phyloP scores from a whole-genome alignment of 2,329 filamentous ascomycete species.

The Penicillium sp. region DNA sequence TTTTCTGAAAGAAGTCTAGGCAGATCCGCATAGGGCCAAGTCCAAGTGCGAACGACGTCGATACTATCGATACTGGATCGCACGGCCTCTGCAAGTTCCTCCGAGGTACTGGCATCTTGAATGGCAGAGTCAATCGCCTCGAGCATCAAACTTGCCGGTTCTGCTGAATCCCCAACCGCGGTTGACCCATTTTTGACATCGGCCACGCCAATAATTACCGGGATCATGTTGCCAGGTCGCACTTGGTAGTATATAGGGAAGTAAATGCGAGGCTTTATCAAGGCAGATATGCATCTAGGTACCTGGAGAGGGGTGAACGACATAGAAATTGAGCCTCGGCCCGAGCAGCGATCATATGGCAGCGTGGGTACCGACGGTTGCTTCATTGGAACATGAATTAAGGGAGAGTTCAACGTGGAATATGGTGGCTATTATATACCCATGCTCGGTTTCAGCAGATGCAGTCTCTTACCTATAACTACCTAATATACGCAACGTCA shows the following conservation, averaged over 20 bases:
- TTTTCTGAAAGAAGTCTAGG: slow-evolving; percentile 51
- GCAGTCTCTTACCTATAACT: neutral
- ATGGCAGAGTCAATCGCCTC: slow-evolving; percentile 53
- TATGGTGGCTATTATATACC: neutral
- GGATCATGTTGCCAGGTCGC: slow-evolving; percentile 25
- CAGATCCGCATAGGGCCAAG: slow-evolving; percentile 41
- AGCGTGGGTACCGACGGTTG: neutral
- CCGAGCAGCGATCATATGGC: neutral
- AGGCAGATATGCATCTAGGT: neutral
- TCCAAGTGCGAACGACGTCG: slow-evolving; percentile 58
- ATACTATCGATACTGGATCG: slow-evolving; percentile 54
- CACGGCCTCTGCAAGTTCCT: slow-evolving; percentile 31
- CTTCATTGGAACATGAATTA: no score
- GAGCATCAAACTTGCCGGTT: slow-evolving; percentile 58
- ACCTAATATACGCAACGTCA: neutral
- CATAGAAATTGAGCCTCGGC: neutral
- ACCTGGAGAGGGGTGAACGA: neutral
- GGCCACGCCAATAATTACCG: slow-evolving; percentile 60
- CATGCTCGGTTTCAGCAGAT: neutral
- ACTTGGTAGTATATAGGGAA: neutral
- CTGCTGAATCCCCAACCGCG: slow-evolving; percentile 50
- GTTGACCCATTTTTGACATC: slow-evolving; percentile 58
- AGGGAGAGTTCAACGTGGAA: no score
- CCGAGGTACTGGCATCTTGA: slow-evolving; percentile 44
- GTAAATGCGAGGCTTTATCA: neutral